Percentiles rank a stretch among this genome's conserved stretches.
Evolutionary conservation across 805 yeast genomes (phyloP).

Genomic region (Spathaspora sp.): DNA sequence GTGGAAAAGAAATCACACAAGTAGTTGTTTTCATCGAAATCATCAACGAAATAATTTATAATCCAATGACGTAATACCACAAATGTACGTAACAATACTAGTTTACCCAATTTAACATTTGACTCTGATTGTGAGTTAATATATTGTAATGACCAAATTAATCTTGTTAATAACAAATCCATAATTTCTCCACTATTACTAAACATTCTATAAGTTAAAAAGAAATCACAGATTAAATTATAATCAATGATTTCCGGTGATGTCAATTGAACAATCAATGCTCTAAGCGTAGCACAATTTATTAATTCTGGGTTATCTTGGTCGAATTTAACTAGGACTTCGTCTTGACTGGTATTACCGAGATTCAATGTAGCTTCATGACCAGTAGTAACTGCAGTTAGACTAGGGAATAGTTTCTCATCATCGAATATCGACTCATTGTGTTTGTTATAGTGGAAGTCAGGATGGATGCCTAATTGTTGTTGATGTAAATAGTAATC

Average conservation of each 20-base stretch:
- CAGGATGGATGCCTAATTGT: conserved; percentile 13
- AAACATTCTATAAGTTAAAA: conserved; percentile 76
- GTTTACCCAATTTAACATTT: conserved; percentile 48
- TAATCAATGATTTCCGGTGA: conserved; percentile 76
- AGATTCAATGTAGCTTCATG: conserved; percentile 3
- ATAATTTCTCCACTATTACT: conserved; percentile 56
- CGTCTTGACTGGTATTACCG: neutral
- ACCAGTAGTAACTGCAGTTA: conserved; percentile 12
- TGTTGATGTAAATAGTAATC: conserved; percentile 6
- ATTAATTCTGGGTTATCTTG: conserved; percentile 26
- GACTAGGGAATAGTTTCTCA: conserved; percentile 28
- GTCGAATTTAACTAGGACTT: conserved; percentile 30
- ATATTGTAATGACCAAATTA: conserved; percentile 66
- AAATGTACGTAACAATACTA: conserved; percentile 75
- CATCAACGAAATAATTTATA: conserved; percentile 81
- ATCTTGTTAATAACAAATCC: conserved; percentile 57
- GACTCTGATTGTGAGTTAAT: conserved; percentile 24
- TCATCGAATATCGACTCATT: conserved; percentile 38
- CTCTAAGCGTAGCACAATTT: conserved; percentile 36
- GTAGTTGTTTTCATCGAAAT: conserved; percentile 42
- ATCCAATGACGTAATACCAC: conserved; percentile 89
- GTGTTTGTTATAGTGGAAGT: conserved; percentile 31
- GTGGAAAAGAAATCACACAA: conserved; percentile 46
- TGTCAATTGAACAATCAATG: conserved; percentile 59
- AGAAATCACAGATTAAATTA: conserved; percentile 76